phyloP scores from a whole-genome alignment of 345 rosid genomes.

The Rhodomyrtus tomentosa region DNA sequence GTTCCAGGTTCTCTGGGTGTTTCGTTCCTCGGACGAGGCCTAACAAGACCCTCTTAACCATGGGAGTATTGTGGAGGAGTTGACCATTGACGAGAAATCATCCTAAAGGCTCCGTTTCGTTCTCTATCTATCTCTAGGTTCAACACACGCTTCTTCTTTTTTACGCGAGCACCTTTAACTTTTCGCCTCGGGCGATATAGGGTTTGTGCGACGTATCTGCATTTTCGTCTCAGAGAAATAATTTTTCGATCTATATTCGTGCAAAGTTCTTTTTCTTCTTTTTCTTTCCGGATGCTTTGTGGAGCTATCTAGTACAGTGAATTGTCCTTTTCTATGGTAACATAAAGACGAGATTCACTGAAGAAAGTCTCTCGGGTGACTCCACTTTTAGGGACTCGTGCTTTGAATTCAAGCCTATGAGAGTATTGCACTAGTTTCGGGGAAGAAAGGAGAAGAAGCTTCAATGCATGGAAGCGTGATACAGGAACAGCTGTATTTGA shows the following conservation, averaged over 20 bases:
- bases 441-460: neutral
- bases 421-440: neutral
- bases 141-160: neutral
- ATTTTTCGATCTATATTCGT: neutral
- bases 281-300: neutral
- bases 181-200: neutral
- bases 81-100: conserved; percentile 34
- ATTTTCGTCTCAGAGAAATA: neutral
- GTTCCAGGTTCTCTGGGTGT: conserved; percentile 59
- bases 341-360: neutral
- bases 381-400: neutral
- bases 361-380: neutral
- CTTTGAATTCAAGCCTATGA: neutral
- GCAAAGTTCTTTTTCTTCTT: neutral
- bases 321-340: neutral
- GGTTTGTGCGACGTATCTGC: neutral
- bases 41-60: conserved; percentile 44
- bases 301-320: neutral
- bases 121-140: neutral
- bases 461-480: neutral
- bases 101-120: neutral
- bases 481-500: neutral
- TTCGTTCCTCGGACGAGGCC: conserved; percentile 84
- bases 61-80: conserved; percentile 53
- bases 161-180: neutral